Conservation (phyloP, 805 yeast species). For the Candida ponderosae region DNA sequence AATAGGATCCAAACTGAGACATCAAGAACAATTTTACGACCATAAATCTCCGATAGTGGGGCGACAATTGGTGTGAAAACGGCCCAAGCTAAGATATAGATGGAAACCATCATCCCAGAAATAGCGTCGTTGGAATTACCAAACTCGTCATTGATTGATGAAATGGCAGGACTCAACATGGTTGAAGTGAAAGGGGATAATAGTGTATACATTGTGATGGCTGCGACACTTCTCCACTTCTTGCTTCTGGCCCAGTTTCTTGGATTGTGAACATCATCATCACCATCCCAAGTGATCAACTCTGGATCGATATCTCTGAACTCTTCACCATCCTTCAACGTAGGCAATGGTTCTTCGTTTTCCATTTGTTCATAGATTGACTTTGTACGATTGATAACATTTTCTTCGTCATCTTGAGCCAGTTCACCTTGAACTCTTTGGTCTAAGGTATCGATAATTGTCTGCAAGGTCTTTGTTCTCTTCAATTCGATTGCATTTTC, state of each 20-base stretch:
- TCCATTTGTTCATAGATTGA: slow-evolving; percentile 8
- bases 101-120: slow-evolving; percentile 42
- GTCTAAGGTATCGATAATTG: slow-evolving; percentile 30
- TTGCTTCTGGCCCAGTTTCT: slow-evolving; percentile 44
- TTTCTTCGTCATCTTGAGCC: slow-evolving; percentile 2
- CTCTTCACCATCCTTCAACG: slow-evolving; percentile 40
- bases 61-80: slow-evolving; percentile 53
- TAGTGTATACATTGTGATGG: slow-evolving; percentile 48
- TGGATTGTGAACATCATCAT: slow-evolving; percentile 55
- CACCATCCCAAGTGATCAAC: slow-evolving; percentile 60
- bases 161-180: slow-evolving; percentile 52
- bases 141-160: slow-evolving; percentile 37
- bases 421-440: slow-evolving; percentile 17
- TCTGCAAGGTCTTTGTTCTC: slow-evolving; percentile 35
- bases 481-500: slow-evolving; percentile 29
- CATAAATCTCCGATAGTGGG: slow-evolving; percentile 54
- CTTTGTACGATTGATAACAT: slow-evolving; percentile 3
- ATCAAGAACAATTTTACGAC: slow-evolving; percentile 45
- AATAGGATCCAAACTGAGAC: slow-evolving; percentile 40
- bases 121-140: slow-evolving; percentile 32
- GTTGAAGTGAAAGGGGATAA: slow-evolving; percentile 58
- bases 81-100: slow-evolving; percentile 60
- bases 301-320: slow-evolving; percentile 53
- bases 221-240: slow-evolving; percentile 35
- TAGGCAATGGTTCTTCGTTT: slow-evolving; percentile 21